phyloP scores from a whole-genome alignment of 176 grass and related monocot genomes.

The Oryza australiensis region DNA sequence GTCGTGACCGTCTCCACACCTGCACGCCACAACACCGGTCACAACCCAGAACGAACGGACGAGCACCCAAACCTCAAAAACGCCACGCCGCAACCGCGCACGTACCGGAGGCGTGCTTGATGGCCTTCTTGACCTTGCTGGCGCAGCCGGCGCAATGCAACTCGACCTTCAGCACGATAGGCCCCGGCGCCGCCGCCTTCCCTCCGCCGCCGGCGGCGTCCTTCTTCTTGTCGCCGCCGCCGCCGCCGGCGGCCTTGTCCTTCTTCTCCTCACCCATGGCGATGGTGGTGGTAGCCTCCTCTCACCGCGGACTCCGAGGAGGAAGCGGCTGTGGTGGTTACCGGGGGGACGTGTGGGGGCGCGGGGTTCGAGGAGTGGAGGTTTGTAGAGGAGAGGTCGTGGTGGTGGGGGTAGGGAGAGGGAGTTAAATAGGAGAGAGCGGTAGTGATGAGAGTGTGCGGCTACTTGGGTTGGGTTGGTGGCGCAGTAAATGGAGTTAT shows the following conservation, averaged over 20 bases:
- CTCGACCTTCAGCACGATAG: constrained; percentile 65
- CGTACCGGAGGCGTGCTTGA: constrained; percentile 53
- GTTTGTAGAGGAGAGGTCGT: not conserved
- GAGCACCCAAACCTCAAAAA: not conserved
- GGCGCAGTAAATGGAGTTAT: constrained; percentile 9
- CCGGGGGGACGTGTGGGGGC: not conserved
- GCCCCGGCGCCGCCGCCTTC: not conserved
- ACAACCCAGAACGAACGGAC: not conserved
- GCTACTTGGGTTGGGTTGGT: constrained; percentile 5
- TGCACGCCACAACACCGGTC: not conserved
- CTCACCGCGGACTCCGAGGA: not conserved
- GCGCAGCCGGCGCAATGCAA: constrained; percentile 86
- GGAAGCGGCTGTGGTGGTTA: not conserved
- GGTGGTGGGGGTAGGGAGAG: not conserved
- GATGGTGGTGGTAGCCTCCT: not conserved
- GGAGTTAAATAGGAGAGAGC: constrained; percentile 41
- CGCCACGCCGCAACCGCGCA: not conserved
- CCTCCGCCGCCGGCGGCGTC: not conserved
- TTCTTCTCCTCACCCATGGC: constrained; percentile 47
- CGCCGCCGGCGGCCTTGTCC: not conserved
- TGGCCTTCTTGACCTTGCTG: constrained; percentile 55
- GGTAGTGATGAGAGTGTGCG: not conserved
- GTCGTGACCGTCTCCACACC: constrained; percentile 48
- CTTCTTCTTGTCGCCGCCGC: constrained; percentile 34
- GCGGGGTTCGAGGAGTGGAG: constrained; percentile 12